A percentile compares a stretch with the other conserved stretches of the same genome.
Evolutionary conservation across 495 filamentous ascomycete genomes (phyloP).

Genomic region (Neurospora sp.): DNA sequence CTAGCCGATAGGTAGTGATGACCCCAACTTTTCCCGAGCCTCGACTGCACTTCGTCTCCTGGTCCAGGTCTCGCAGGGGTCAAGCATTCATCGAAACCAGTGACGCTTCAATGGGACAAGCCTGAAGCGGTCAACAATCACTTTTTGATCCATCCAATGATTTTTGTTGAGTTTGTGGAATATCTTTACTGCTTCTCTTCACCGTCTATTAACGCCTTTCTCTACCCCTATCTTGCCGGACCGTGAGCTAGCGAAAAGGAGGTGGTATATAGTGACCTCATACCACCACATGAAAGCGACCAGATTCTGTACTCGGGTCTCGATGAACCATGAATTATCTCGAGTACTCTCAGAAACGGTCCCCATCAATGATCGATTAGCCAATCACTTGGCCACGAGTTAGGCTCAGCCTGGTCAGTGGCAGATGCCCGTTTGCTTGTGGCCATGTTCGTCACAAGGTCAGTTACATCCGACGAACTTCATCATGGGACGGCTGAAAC

Average conservation of each 20-base stretch:
- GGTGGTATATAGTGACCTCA: not conserved
- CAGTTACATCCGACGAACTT: not conserved
- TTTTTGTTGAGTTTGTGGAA: not conserved
- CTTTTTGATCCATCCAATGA: not conserved
- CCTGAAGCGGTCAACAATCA: not conserved
- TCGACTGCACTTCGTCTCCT: not conserved
- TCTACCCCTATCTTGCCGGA: not conserved
- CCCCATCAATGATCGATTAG: not conserved
- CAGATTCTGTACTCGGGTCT: not conserved
- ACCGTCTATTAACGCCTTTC: not conserved
- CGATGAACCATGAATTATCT: not conserved
- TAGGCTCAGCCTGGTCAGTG: not conserved
- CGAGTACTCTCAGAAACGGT: not conserved
- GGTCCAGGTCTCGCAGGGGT: not conserved
- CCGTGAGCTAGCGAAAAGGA: not conserved
- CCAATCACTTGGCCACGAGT: conserved; percentile 19
- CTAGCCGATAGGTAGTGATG: not conserved
- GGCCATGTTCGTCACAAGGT: not conserved
- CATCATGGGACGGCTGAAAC: not conserved
- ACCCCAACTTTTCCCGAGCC: not conserved
- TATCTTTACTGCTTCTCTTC: not conserved
- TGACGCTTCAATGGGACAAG: not conserved
- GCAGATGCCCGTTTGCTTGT: not conserved
- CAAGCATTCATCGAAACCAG: not conserved
- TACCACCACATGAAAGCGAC: not conserved